Evolutionary conservation across 495 filamentous ascomycete species (phyloP), one percentile per base, ranked within the genome.

Genomic region (Penicillium cinerascens): DNA sequence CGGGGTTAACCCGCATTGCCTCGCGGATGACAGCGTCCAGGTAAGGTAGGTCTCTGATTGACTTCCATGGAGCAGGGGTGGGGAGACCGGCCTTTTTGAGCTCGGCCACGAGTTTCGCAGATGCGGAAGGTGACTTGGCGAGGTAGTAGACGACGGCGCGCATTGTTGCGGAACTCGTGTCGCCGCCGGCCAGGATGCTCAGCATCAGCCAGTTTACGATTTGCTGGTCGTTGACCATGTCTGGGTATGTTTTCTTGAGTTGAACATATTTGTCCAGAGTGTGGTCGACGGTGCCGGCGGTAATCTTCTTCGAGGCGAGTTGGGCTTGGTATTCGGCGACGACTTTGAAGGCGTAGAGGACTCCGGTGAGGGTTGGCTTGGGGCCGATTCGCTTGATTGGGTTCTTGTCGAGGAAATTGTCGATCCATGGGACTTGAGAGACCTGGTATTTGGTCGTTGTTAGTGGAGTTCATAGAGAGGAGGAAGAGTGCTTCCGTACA

Each of bases 1-100:
- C 81, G 1, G 87, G 85, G 54, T 87, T 82, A 21, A 89, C 45
- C 2, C 88, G 77, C 62, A 89, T 78, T 1, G 81, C 44, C 36
- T 73, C 69, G 11, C 47, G 46, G 29, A 70, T 58, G 27, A 69
- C 63, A 7, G 66, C 66, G 35, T 66, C 53, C 4, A 67, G 54
- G 38, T 65, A 72, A 8, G 49, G 50, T 4, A 63, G 41, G 17
- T 61, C 60, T 4, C 63, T 53, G 18, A 58, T 55, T 1, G 33
- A 23, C 15, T 47, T 55, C 54, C 54, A 64, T 3, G 54, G 48
- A 0, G 54, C 54, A 11, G 48, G 51, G 6, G 47, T 35, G 16
- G 53, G 44, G n/a, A 60, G 48, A 40, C 39, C 25, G 3, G 47
- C 56, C 3, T 41, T 23, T 44, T 53, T 17, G 2, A 69, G 36